Percentiles rank a stretch among this genome's conserved stretches.
phyloP scores from a whole-genome alignment of 176 grass and related monocot genomes.

The Chrysopogon serrulatus region DNA sequence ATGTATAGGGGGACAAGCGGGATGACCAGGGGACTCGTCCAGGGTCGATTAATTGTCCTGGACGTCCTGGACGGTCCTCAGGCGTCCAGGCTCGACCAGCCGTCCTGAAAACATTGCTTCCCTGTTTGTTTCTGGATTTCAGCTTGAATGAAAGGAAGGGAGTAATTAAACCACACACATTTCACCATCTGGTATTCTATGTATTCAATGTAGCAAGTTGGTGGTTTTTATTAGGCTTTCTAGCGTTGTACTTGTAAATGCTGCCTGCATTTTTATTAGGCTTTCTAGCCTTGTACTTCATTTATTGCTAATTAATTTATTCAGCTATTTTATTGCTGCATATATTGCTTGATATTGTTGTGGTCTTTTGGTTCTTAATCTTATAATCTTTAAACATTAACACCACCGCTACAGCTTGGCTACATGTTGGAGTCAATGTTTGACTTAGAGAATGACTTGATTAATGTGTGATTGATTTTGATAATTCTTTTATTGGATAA shows the following conservation, averaged over 20 bases:
- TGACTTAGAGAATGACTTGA: background rate
- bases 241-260: background rate
- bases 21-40: too few relatives aligned
- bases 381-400: background rate
- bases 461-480: background rate
- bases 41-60: too few relatives aligned
- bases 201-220: background rate
- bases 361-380: background rate
- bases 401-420: background rate
- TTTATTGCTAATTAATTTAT: background rate
- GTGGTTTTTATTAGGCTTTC: background rate
- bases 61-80: too few relatives aligned
- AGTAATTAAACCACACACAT: background rate
- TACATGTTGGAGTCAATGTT: background rate
- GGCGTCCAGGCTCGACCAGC: too few relatives aligned
- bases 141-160: background rate
- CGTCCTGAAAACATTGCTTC: too few relatives aligned
- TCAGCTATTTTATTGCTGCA: background rate
- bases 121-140: background rate
- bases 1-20: too few relatives aligned
- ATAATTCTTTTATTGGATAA: background rate
- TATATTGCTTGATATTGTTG: background rate
- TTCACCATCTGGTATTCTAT: background rate
- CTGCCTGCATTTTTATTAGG: background rate
- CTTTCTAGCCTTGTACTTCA: background rate